Evolutionary conservation across 2,329 filamentous ascomycete genomes (phyloP), one percentile per base, ranked within the genome.

Genomic region (Colletotrichum lindemuthianum): DNA sequence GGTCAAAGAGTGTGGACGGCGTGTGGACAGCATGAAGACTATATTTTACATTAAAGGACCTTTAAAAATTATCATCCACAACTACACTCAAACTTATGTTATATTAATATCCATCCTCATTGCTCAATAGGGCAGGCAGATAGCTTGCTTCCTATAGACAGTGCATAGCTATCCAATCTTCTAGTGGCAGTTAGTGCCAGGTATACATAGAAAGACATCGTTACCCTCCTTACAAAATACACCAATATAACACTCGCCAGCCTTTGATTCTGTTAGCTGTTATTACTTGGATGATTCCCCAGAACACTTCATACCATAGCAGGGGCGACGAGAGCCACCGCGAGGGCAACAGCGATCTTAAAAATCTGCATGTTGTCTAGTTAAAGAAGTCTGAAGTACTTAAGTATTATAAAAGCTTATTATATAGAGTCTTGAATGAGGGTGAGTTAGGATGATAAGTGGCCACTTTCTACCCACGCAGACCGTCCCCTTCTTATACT

Each of bases 161-260:
- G 45, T 49, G 55, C 55, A 58, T 5, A 36, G 16, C 7, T 49
- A 37, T 4, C 55, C 55, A 2, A 58, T 24, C 44, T 43, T 58
- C 37, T 58, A 44, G 32, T 12, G 37, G 24, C 55, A 58, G 32
- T 24, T 50, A n/a, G n/a, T n/a, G 16, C 55, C 45, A 6, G 45
- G 24, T 0, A 37, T 58, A 34, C 55, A 58, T 4, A 7, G 12
- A 2, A 12, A 32, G n/a, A 58, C 43, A 39, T 50, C 15, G 37
- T 50, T 58, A 7, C 55, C 55, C 36, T 58, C 55, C 2, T 9
- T 3, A 37, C 55, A 58, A 32, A 45, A 32, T 16, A 44, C 45
- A 2, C 49, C 24, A 24, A 43, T 36, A 13, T 41, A 49, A 32
- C 37, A 58, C 2, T 6, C 6, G 3, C 36, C 55, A 16, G 55